These are phyloP conservation scores for Phallus indusiatus DNA, from an alignment of 768 basidiomycete species.

Conservation along the genomic window DNA sequence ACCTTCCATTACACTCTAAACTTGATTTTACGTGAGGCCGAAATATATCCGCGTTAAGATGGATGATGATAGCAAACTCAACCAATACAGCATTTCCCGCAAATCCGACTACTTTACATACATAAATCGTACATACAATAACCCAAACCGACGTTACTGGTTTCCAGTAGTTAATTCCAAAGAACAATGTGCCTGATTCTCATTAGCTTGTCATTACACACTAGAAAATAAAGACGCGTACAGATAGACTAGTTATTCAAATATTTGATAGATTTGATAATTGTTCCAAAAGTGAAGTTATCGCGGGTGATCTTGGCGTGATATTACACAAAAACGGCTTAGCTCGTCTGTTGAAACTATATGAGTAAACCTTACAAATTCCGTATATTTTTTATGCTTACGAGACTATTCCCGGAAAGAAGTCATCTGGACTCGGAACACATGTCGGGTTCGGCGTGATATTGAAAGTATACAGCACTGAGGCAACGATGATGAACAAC, in stretches of 20 bases:
- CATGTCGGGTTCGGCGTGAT: constrained; percentile 19
- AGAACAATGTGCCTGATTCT: no score
- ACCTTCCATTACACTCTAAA: no score
- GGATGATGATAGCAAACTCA: no score
- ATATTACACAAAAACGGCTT: neutral
- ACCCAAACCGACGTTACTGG: no score
- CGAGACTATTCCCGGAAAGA: neutral
- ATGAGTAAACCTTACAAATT: neutral
- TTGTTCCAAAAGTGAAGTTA: neutral
- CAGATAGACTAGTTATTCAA: neutral
- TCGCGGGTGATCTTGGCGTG: neutral
- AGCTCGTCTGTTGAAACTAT: neutral
- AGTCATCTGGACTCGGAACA: neutral
- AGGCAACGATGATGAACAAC: constrained; percentile 37
- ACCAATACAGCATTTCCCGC: no score
- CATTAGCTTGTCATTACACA: no score
- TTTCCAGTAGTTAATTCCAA: no score
- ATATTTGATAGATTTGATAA: neutral
- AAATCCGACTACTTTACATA: no score
- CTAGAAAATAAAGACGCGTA: no score
- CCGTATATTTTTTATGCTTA: neutral
- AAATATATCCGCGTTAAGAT: no score
- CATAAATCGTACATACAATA: no score
- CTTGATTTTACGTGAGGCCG: no score
- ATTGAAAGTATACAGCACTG: constrained; percentile 33